Evolutionary conservation across 176 grass and related monocot species (phyloP).

Genomic region (Carex littledalei): DNA sequence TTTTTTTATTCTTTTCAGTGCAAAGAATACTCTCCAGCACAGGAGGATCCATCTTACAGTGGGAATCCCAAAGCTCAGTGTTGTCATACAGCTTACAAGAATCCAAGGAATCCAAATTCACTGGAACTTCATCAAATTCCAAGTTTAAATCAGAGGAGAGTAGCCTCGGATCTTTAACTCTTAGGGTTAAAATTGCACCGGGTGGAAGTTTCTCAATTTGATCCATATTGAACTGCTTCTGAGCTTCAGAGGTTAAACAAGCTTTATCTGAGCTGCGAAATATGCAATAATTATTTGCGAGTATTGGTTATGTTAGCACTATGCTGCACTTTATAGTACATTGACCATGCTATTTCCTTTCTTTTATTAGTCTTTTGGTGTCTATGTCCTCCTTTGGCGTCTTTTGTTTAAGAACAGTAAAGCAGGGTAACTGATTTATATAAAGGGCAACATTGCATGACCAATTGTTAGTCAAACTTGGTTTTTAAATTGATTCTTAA

Average conservation of each 20-base stretch:
- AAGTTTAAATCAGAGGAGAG: constrained; percentile 21
- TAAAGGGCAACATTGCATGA: neutral
- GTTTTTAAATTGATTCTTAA: neutral
- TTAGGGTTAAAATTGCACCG: constrained; percentile 57
- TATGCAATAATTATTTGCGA: constrained; percentile 17
- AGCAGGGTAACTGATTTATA: neutral
- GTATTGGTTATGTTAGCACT: neutral
- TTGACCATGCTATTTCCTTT: neutral
- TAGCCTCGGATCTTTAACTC: constrained; percentile 70
- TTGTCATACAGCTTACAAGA: constrained; percentile 39
- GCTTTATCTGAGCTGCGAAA: constrained; percentile 23
- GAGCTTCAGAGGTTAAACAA: constrained; percentile 23
- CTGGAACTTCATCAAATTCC: constrained; percentile 17
- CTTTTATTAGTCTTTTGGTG: neutral
- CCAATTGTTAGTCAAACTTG: neutral
- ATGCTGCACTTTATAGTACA: neutral
- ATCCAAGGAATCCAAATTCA: constrained; percentile 32
- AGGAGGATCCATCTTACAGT: constrained; percentile 47
- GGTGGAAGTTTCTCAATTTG: constrained; percentile 45
- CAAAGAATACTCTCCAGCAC: constrained; percentile 54
- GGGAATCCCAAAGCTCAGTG: constrained; percentile 58
- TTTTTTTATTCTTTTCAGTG: constrained; percentile 47
- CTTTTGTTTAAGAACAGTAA: neutral
- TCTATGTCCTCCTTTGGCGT: neutral
- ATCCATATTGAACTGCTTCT: constrained; percentile 32